These are phyloP conservation scores for Pinus taeda DNA, from an alignment of 75 land plant species.

Conservation along the genomic window DNA sequence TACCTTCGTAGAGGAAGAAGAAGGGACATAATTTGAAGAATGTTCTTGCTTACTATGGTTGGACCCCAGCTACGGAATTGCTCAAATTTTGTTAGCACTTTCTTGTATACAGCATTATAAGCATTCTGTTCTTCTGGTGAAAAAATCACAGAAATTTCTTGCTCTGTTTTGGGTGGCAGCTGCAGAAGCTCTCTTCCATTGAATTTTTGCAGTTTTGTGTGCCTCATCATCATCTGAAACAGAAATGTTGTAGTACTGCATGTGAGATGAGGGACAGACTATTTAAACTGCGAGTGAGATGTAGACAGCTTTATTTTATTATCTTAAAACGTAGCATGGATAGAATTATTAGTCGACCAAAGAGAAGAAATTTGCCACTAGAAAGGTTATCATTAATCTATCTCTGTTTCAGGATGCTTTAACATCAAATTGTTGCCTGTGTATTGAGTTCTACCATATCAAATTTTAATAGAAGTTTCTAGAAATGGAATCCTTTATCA, in stretches of 20 bases:
- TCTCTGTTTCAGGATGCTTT: no score
- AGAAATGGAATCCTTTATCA: no score
- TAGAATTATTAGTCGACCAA: no score
- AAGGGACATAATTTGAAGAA: slow-evolving; percentile 50
- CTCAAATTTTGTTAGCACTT: slow-evolving; percentile 38
- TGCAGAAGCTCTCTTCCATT: slow-evolving; percentile 51
- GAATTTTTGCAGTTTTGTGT: slow-evolving; percentile 49
- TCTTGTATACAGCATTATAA: slow-evolving; percentile 39
- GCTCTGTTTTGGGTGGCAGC: slow-evolving; percentile 48
- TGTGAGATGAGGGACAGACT: no score
- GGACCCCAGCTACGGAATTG: slow-evolving; percentile 59
- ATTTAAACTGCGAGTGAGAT: no score
- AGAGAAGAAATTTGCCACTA: no score
- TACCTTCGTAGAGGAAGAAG: slow-evolving; percentile 51
- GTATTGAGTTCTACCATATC: no score
- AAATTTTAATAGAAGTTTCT: no score
- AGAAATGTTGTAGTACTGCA: background rate
- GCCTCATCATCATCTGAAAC: slow-evolving; percentile 46
- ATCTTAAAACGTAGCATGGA: no score
- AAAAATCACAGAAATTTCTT: slow-evolving; percentile 36
- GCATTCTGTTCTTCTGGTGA: slow-evolving; percentile 38
- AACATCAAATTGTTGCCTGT: no score
- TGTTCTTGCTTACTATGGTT: slow-evolving; percentile 47
- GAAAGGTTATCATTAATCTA: no score
- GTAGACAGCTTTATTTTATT: no score